Conservation (phyloP, 371 early-diverging fungal species). For the Amoeboaphelidium protococcarum region DNA sequence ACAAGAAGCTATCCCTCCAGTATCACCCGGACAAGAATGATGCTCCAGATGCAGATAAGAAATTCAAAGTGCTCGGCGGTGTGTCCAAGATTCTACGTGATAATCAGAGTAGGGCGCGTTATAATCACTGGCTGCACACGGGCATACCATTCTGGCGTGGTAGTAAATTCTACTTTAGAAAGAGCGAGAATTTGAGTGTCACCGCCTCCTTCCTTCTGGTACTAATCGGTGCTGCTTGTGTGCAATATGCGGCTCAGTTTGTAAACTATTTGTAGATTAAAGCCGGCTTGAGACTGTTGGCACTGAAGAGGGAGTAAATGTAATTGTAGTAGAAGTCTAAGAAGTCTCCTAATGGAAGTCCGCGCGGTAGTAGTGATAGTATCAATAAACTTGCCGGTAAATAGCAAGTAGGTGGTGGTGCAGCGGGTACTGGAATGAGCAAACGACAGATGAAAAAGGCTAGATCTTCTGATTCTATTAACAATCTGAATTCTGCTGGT, state of each 20-base stretch:
- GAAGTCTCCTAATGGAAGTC: background rate
- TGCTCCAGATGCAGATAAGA: background rate
- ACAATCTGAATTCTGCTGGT: background rate
- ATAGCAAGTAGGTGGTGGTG: no score
- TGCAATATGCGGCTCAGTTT: background rate
- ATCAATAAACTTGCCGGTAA: no score
- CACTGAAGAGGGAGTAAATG: background rate
- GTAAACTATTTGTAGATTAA: background rate
- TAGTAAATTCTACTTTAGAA: background rate
- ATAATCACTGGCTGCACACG: background rate
- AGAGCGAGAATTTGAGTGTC: background rate
- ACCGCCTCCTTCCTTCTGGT: background rate
- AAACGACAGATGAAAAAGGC: background rate
- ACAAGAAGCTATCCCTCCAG: conserved; percentile 2
- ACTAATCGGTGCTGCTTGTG: background rate
- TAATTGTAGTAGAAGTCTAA: background rate
- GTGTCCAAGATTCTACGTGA: background rate
- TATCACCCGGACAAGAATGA: conserved; percentile 8
- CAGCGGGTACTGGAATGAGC: no score
- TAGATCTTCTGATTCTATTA: background rate
- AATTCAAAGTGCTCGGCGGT: background rate
- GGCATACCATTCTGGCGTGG: background rate
- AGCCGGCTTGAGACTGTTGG: background rate
- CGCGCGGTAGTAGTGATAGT: background rate
- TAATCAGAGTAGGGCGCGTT: background rate